Base-by-base conservation (phyloP, 2,329 filamentous ascomycete species). In the Trichoderma oligosporum region DNA sequence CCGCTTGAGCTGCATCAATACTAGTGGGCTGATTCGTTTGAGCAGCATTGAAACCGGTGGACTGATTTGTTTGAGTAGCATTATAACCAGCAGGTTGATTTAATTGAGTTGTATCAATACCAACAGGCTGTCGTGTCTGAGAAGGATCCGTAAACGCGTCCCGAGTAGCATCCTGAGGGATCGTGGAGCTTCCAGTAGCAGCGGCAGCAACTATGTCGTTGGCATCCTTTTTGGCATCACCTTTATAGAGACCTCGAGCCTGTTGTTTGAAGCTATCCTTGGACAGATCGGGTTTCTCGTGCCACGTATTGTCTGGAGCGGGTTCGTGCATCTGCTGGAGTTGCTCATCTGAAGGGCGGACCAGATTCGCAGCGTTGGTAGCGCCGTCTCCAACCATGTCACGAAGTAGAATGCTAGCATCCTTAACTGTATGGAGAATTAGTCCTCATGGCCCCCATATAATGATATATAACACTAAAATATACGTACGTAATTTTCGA, bases 361-460 rank as follows among this genome's bases (percentile, higher is more conserved):
- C 81, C 65, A 78, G 83, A 66, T 78, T 78, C 57, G 92, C 91
- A 6, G 88, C 87, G 67, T 89, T 93, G 61, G 82, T 81, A 9
- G 94, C 92, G 24, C 89, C 90, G 73, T 99, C 94, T 52, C 91
- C 90, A 59, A 89, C 91, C 68, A 99, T 94, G 68, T 97, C 93
- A 33, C 92, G 89, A 38, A 96, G 72, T 8, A 99, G 81, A 33
- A 93, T 78, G 24, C 83, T 83, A 11, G 88, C 87, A 78, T 99
- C 94, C 61, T 82, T 88, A 63, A 96, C 79, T 81, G 12, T 2
- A 14, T 7, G 8, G 18, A 2, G 14, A 20, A 48, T 59, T 44
- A 39, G 68, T 70, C n/a, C n/a, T n/a, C n/a, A n/a, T n/a, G n/a
- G n/a, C n/a, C n/a, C n/a, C n/a, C n/a, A n/a, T n/a, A n/a, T n/a